These are phyloP conservation scores for Salvia miltiorrhiza DNA, from an alignment of 257 asterid genomes.

Conservation along the genomic window DNA sequence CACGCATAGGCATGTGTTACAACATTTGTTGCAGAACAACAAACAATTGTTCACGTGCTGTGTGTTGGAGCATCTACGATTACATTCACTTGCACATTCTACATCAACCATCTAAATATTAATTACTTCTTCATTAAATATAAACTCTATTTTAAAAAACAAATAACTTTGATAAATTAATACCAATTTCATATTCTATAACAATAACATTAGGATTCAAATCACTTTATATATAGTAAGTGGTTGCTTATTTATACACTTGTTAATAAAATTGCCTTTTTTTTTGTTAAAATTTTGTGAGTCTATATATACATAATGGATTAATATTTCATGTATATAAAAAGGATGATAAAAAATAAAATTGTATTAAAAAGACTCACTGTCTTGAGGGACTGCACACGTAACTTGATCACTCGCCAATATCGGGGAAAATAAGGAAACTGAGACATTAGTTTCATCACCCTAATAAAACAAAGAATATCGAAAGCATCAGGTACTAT, in stretches of 20 bases:
- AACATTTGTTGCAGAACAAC: constrained; percentile 28
- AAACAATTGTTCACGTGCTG: constrained; percentile 1
- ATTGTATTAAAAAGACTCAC: background rate
- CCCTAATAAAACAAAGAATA: constrained; percentile 4
- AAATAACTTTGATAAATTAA: no score
- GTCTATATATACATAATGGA: no score
- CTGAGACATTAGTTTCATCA: background rate
- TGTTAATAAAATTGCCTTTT: no score
- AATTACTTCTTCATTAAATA: no score
- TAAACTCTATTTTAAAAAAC: no score
- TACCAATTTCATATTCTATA: no score
- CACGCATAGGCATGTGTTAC: constrained; percentile 31
- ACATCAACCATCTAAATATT: no score
- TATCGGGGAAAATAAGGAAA: background rate
- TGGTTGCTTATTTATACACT: no score
- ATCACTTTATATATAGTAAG: no score
- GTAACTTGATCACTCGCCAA: background rate
- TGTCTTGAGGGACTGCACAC: constrained; percentile 9
- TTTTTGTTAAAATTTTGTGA: no score
- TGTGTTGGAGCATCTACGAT: constrained; percentile 27
- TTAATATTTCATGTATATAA: background rate
- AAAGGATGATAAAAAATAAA: background rate
- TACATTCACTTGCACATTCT: constrained; percentile 33
- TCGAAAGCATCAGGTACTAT: no score
- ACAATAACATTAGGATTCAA: no score